Conservation (phyloP, 169 alveolate genomes). For the Plasmodium knowlesi region DNA sequence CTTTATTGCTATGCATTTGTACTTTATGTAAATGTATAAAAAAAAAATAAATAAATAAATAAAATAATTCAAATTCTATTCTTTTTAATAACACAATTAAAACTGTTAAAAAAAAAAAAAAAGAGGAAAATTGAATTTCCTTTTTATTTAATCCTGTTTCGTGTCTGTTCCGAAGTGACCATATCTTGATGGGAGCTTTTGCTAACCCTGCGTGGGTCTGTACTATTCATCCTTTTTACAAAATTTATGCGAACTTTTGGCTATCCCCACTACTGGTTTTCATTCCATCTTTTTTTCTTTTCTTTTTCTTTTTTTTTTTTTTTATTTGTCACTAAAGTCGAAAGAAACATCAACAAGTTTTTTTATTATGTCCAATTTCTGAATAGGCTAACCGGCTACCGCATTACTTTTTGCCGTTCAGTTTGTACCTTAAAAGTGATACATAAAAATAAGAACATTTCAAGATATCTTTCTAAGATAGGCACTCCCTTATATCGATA, state of each 20-base stretch:
- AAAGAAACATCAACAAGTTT: not conserved
- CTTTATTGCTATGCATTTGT: not conserved
- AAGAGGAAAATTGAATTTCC: not conserved
- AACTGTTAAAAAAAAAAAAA: not conserved
- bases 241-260: not conserved
- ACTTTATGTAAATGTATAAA: not conserved
- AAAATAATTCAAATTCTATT: not conserved
- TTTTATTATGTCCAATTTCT: not conserved
- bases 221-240: not conserved
- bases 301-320: no score
- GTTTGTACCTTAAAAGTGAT: not conserved
- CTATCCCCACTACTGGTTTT: not conserved
- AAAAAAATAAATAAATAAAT: constrained; percentile 10
- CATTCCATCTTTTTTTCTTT: not conserved
- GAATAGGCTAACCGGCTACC: not conserved
- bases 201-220: not conserved
- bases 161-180: not conserved
- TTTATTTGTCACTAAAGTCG: not conserved
- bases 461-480: not conserved
- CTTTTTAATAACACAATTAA: constrained; percentile 10
- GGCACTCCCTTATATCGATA: not conserved
- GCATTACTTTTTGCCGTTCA: not conserved
- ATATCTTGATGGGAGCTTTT: not conserved
- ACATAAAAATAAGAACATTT: not conserved
- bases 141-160: not conserved